A percentile compares a stretch with the other conserved stretches of the same genome.
Evolutionary conservation across 129 eudicot species (phyloP).

Genomic region (Saposhnikovia divaricata): DNA sequence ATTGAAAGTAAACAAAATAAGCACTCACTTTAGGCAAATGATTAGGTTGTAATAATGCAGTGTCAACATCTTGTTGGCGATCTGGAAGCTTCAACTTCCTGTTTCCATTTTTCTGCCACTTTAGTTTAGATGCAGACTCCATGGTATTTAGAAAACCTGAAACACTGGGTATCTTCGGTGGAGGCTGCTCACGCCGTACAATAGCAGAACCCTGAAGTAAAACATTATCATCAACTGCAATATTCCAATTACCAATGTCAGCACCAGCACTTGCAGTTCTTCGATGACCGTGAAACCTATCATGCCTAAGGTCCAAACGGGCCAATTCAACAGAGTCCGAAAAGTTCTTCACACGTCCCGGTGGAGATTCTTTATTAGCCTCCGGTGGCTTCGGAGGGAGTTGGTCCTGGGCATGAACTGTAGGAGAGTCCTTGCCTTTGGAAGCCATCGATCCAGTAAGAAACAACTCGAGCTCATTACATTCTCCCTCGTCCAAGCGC

Average conservation of each 20-base stretch:
- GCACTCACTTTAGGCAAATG: slow-evolving; percentile 43
- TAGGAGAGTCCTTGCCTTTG: slow-evolving; percentile 18
- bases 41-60: slow-evolving; percentile 39
- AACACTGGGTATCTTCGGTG: slow-evolving; percentile 68
- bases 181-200: slow-evolving; percentile 42
- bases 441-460: slow-evolving; percentile 50
- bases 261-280: slow-evolving; percentile 96
- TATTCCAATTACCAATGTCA: slow-evolving; percentile 67
- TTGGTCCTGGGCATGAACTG: slow-evolving; percentile 21
- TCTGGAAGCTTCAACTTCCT: slow-evolving; percentile 59
- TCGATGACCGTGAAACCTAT: slow-evolving; percentile 54
- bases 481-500: slow-evolving; percentile 73
- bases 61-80: slow-evolving; percentile 40
- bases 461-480: slow-evolving; percentile 69
- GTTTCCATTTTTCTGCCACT: slow-evolving; percentile 62
- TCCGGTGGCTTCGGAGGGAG: slow-evolving; percentile 9
- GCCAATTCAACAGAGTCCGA: slow-evolving; percentile 25
- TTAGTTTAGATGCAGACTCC: slow-evolving; percentile 48
- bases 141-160: slow-evolving; percentile 61
- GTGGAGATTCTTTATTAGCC: slow-evolving; percentile 19
- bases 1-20: neutral
- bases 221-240: slow-evolving; percentile 45
- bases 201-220: slow-evolving; percentile 17
- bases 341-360: slow-evolving; percentile 27
- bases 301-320: slow-evolving; percentile 29